These are phyloP conservation scores for Sedum album DNA, from an alignment of 164 flowering plant species.

Conservation along the genomic window DNA sequence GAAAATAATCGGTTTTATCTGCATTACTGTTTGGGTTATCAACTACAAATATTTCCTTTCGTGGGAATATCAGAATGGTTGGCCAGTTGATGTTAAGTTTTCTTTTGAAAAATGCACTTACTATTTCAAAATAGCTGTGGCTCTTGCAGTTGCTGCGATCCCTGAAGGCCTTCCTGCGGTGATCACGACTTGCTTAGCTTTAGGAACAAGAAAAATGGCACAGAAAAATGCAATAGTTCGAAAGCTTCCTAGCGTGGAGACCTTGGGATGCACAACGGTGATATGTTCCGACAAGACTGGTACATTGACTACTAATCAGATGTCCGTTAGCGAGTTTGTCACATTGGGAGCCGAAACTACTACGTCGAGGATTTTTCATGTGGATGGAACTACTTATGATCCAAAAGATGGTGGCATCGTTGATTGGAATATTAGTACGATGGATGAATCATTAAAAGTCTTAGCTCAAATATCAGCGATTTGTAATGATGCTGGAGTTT, in stretches of 20 bases:
- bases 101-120: slow-evolving; percentile 87
- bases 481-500: slow-evolving; percentile 87
- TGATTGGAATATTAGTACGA: slow-evolving; percentile 69
- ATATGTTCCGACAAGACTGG: slow-evolving; percentile 95
- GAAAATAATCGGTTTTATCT: slow-evolving; percentile 63
- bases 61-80: slow-evolving; percentile 66
- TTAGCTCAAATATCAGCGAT: slow-evolving; percentile 82
- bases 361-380: slow-evolving; percentile 42
- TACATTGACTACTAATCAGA: slow-evolving; percentile 87
- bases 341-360: slow-evolving; percentile 69
- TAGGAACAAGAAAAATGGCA: slow-evolving; percentile 90
- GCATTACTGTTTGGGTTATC: slow-evolving; percentile 73
- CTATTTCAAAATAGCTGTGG: slow-evolving; percentile 85
- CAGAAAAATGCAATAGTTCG: slow-evolving; percentile 86
- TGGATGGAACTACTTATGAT: slow-evolving; percentile 83
- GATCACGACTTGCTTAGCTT: slow-evolving; percentile 82
- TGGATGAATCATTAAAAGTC: slow-evolving; percentile 77
- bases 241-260: slow-evolving; percentile 89
- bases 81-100: slow-evolving; percentile 62
- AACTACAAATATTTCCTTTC: slow-evolving; percentile 73
- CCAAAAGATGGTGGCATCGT: slow-evolving; percentile 84
- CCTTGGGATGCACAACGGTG: slow-evolving; percentile 88
- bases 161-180: slow-evolving; percentile 98
- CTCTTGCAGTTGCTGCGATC: slow-evolving; percentile 91
- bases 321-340: slow-evolving; percentile 74